Base-by-base conservation (phyloP, 2,329 filamentous ascomycete species). In the Coniochaeta sp. region DNA sequence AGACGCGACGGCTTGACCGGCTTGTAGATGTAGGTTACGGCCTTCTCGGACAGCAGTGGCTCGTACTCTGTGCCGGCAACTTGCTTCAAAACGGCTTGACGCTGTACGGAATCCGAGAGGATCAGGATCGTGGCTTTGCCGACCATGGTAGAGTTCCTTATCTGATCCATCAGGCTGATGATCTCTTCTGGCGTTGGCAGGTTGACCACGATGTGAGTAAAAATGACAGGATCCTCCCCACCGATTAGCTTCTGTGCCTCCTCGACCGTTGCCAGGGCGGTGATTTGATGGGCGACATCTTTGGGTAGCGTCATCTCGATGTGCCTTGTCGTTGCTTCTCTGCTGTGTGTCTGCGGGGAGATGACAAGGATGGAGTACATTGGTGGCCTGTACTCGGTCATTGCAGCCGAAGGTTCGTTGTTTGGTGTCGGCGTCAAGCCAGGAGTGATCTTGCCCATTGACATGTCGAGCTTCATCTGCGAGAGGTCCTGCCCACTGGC, bases 1-100 rank as follows among this genome's bases (percentile, higher is more conserved):
- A 94, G 89, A 32, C 89, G 83, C 1, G 91, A 96, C 1, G 94
- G 92, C 66, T 97, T 97, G 55, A 96, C 85, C 1, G 94, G 94
- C 63, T 97, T 96, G 70, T 95, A 95, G 49, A 97, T 84, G 65
- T 92, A 94, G 2, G 81, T 84, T n/a, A 92, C 75, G 22, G 83
- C 73, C 63, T 84, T 78, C 58, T 89, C 76, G 48, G 79, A 72
- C 48, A 85, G 69, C 51, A 91, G 68, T 61, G 83, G 71, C 60
- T 86, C 75, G 63, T 86, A 78, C 63, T 85, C 75, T 63, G 81
- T 79, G 58, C 79, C 72, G 18, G 84, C 75, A 51, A 86, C 80
- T 54, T 85, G 75, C 60, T 86, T 86, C 65, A 87, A 81, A 32
- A 97, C 86, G 45, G 87, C 87, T 57, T 92, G 89, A 55, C 92